phyloP scores from a whole-genome alignment of 1,139 yeast genomes.

The Saccharomyces hybrid region DNA sequence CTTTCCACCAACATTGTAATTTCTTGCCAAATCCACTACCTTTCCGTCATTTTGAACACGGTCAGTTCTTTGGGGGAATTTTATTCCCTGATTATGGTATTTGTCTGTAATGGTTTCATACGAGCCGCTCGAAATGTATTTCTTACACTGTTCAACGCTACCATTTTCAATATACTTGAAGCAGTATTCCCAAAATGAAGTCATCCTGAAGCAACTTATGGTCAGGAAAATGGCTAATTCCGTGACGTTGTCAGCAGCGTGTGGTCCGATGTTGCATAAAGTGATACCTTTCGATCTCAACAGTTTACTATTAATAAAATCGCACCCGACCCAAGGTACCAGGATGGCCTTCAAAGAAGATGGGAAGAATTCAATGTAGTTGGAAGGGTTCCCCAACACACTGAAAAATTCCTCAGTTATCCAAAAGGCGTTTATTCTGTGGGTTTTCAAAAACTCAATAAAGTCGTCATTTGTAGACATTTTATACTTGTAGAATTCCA shows the following conservation, averaged over 20 bases:
- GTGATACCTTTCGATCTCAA: conserved; percentile 38
- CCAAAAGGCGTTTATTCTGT: conserved; percentile 50
- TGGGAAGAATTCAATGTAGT: conserved; percentile 46
- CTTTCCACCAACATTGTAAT: conserved; percentile 45
- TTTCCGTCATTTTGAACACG: background rate
- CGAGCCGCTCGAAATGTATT: conserved; percentile 33
- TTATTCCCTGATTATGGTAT: conserved; percentile 10
- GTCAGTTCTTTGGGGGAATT: conserved; percentile 1
- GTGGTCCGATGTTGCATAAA: conserved; percentile 60
- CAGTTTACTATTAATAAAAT: conserved; percentile 44
- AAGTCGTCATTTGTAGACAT: conserved; percentile 22
- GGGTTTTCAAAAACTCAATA: conserved; percentile 18
- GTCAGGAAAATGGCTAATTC: conserved; percentile 60
- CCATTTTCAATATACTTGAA: conserved; percentile 35
- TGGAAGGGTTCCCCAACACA: conserved; percentile 43
- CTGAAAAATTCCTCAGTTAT: conserved; percentile 55
- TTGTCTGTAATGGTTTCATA: conserved; percentile 10
- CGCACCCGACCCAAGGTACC: conserved; percentile 66
- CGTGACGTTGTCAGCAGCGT: conserved; percentile 62
- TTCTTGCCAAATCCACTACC: conserved; percentile 21
- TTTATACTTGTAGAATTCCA: conserved; percentile 24
- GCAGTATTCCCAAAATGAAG: conserved; percentile 41
- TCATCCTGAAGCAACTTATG: conserved; percentile 54
- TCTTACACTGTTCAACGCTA: conserved; percentile 33
- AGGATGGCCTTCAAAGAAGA: conserved; percentile 46